Evolutionary conservation across 148 eudicot species (phyloP), one percentile per base, ranked within the genome.

Genomic region (Spergularia bocconei): DNA sequence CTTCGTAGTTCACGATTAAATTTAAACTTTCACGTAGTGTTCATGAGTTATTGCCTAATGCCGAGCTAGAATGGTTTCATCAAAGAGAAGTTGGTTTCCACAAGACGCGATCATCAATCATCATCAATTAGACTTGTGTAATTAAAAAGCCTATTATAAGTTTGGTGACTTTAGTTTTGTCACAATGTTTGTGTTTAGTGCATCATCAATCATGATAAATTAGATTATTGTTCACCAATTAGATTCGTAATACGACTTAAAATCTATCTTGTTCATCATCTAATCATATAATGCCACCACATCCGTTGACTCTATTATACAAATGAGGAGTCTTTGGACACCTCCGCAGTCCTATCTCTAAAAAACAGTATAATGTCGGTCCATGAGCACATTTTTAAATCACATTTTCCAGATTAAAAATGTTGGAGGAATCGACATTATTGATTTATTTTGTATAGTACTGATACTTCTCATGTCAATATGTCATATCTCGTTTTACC

Each of bases 211-310:
- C 48, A 44, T 44, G 12, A 9, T 39, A 44, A 39, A 63, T 4
- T 63, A 33, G 13, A n/a, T 61, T 36, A 63, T 29, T 61, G 7
- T 6, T 44, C 0, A 61, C 13, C 17, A 15, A 39, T 33, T 39
- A 14, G 12, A 15, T 39, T 21, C 21, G n/a, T 19, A n/a, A n/a
- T 17, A 57, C 20, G 4, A 57, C 2, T 57, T 57, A 16, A 21
- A 59, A n/a, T 19, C 3, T n/a, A 13, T n/a, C 7, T 59, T 21
- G 2, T 57, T 6, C 2, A 6, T 65, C 6, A 7, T 0, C 71
- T 48, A 47, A 48, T 67, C 48, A 14, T 29, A 67, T 67, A 16
- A 8, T 67, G 71, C 56, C 71, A 67, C 20, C 68, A 64, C 68
- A 64, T 38, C 20, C 11, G 5, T 64, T 64, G 54, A 67, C 54